Evolutionary conservation across 192 early-diverging fungal genomes (phyloP).

Genomic region (Backusella tarrabulga): DNA sequence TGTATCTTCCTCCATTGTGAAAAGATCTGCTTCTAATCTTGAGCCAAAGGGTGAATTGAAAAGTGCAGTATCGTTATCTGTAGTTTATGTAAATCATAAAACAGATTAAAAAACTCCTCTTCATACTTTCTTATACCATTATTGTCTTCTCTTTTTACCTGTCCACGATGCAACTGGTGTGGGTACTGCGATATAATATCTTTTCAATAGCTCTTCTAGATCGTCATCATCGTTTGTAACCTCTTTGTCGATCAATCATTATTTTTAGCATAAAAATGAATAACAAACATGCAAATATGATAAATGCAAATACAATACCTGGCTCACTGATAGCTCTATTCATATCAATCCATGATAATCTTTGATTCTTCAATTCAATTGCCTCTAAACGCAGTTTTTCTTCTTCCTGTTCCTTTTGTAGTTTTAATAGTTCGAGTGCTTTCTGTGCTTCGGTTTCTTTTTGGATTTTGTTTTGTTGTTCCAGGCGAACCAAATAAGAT

Average conservation of each 20-base stretch:
- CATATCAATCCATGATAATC: neutral
- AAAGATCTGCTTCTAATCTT: constrained; percentile 28
- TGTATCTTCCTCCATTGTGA: constrained; percentile 17
- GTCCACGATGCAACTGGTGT: constrained; percentile 40
- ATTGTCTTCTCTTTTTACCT: neutral
- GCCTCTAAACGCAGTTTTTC: neutral
- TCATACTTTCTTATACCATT: neutral
- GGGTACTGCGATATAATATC: constrained; percentile 46
- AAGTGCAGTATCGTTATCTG: constrained; percentile 32
- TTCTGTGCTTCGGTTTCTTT: neutral
- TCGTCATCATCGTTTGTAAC: neutral
- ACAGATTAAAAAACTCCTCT: neutral
- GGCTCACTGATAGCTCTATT: neutral
- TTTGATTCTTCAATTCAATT: constrained; percentile 1
- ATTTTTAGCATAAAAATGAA: neutral
- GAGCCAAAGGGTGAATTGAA: constrained; percentile 35
- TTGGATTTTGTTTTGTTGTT: neutral
- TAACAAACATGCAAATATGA: neutral
- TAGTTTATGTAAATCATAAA: neutral
- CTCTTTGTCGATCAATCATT: neutral
- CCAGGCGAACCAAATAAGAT: neutral
- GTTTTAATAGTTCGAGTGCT: neutral
- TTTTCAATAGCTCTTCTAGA: constrained; percentile 9
- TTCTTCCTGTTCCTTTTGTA: neutral
- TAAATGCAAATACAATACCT: neutral